Evolutionary conservation across 495 filamentous ascomycete genomes (phyloP), one percentile per base, ranked within the genome.

Genomic region (Penicillium crystallinum): DNA sequence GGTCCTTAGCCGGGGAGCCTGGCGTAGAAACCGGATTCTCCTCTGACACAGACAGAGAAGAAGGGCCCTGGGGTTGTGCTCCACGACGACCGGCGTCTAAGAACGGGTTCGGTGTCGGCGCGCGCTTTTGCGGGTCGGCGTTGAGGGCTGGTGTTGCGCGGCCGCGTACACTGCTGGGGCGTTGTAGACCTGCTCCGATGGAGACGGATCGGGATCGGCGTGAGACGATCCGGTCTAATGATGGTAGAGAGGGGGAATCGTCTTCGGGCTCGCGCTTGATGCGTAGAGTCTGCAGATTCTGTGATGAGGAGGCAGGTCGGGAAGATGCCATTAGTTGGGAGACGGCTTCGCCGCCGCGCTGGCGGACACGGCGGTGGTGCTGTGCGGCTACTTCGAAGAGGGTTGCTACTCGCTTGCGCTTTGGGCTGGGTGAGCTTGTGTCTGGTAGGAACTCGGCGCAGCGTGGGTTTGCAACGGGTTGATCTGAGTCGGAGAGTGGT

Each of bases 371-470:
- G 37, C 69, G 75, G 33, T 79, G 76, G 49, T 78, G 76, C 38
- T 82, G 75, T 6, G 75, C 72, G n/a, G 81, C 82, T 42, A 78
- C 73, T 39, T 86, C 79, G 54, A 86, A 85, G 2, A 84, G 64
- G 0, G 75, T 71, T 17, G 71, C 74, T 18, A 81, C 73, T 34
- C 74, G 75, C 60, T 78, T 82, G 27, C 81, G 73, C 58, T 84
- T 86, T 4, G 72, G 69, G 29, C 71, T 74, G 4, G 67, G 71
- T 0, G 74, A 74, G 51, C 66, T 66, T 21, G 67, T 53, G 39
- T 74, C 70, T 4, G 71, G 72, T 18, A 77, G 63, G 34, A 77
- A 75, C 17, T 74, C 61, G 3, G 67, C 71, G 33, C 56, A 65
- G 1, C 58, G 54, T 18, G 58, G 64, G 50, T 63, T 34, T 11